These are phyloP conservation scores for Leonotis leonurus DNA, from an alignment of 257 asterid genomes.

Conservation along the genomic window DNA sequence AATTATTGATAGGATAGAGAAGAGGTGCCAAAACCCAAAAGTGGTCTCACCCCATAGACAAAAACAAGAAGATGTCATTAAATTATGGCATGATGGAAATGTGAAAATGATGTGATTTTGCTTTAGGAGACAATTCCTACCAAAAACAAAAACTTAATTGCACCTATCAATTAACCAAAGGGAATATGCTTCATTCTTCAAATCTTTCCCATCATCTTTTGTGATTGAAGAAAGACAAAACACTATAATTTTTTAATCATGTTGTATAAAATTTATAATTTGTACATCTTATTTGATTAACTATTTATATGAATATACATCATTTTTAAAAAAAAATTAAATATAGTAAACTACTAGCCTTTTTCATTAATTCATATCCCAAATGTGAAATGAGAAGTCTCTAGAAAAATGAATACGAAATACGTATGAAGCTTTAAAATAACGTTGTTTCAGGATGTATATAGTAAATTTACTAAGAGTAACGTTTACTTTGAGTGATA, in stretches of 20 bases:
- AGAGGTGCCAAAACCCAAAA: background rate
- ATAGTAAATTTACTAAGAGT: no score
- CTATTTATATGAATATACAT: no score
- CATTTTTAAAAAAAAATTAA: no score
- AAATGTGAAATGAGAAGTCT: no score
- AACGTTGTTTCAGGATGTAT: no score
- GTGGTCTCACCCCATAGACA: conserved; percentile 18
- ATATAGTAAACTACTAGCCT: no score
- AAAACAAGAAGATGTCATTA: conserved; percentile 17
- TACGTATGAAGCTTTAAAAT: no score
- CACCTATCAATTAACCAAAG: background rate
- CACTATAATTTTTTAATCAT: background rate
- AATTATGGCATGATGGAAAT: conserved; percentile 15
- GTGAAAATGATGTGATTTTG: conserved; percentile 22
- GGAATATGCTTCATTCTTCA: conserved; percentile 9
- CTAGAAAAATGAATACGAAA: no score
- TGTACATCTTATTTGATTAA: no score
- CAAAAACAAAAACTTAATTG: background rate
- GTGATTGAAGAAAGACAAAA: background rate
- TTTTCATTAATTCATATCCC: no score
- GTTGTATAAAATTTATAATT: background rate
- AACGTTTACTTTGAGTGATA: no score
- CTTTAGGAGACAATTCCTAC: conserved; percentile 27
- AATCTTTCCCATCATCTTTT: conserved; percentile 1
- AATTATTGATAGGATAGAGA: conserved; percentile 5